phyloP scores from a whole-genome alignment of 495 filamentous ascomycete genomes.

The Penicillium verhagenii region DNA sequence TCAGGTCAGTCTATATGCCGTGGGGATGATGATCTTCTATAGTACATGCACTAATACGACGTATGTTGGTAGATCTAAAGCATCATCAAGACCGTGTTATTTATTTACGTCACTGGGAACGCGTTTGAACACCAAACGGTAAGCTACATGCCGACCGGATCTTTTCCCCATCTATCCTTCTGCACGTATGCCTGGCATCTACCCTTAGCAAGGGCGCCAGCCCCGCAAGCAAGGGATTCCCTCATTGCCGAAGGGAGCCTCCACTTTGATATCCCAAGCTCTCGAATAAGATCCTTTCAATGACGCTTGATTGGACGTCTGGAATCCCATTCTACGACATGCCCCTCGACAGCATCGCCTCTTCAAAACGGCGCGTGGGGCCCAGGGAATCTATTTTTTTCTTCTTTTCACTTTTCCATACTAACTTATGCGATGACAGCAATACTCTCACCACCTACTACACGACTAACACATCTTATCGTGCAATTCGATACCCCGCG shows the following conservation, averaged over 20 bases:
- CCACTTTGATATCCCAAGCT: conserved; percentile 14
- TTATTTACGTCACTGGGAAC: conserved; percentile 26
- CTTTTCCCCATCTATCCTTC: conserved; percentile 9
- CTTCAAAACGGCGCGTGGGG: conserved; percentile 6
- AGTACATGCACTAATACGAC: not conserved
- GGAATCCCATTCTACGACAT: conserved; percentile 15
- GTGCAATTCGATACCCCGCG: conserved; percentile 1
- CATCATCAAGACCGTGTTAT: conserved; percentile 13
- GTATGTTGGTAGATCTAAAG: conserved; percentile 10
- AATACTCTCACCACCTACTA: conserved; percentile 1
- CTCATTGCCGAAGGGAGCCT: conserved; percentile 14
- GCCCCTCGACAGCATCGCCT: not conserved
- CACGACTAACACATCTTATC: not conserved
- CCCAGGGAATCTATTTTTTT: not conserved
- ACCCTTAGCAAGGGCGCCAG: conserved; percentile 8
- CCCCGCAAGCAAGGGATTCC: conserved; percentile 26
- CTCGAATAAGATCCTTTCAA: conserved; percentile 15
- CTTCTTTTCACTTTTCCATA: conserved; percentile 5
- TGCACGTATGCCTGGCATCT: not conserved
- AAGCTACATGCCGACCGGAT: conserved; percentile 17
- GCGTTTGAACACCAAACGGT: conserved; percentile 17
- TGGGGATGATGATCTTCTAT: not conserved
- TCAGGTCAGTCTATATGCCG: not conserved
- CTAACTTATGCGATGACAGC: conserved; percentile 18
- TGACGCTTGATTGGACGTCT: conserved; percentile 12